These are phyloP conservation scores for Dendrostoma leiphaemia DNA, from an alignment of 2,329 filamentous ascomycete species.

Conservation along the genomic window DNA sequence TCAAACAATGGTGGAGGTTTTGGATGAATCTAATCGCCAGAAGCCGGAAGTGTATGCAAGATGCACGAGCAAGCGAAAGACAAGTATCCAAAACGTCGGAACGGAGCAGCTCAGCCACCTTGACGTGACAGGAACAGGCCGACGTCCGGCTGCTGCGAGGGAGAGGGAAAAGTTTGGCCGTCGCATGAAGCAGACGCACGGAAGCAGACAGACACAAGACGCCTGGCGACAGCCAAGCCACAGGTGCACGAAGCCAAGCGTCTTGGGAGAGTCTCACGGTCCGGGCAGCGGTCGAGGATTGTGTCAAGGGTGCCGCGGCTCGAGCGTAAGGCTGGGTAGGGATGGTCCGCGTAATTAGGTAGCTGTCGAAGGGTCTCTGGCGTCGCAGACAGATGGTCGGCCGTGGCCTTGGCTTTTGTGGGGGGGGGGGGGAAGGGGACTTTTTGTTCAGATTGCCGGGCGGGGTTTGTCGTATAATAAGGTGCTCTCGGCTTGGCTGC, in stretches of 20 bases:
- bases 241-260: slow-evolving; percentile 13
- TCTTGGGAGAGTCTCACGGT: slow-evolving; percentile 13
- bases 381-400: not conserved
- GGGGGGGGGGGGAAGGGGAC: no score
- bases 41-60: not conserved
- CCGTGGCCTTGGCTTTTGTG: no score
- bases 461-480: no score
- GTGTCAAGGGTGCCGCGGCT: slow-evolving; percentile 2
- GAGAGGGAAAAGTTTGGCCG: not conserved
- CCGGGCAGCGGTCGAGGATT: not conserved
- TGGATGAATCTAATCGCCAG: not conserved
- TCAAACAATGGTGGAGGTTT: not conserved
- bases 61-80: not conserved
- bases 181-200: slow-evolving; percentile 11
- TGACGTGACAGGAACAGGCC: not conserved
- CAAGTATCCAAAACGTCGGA: not conserved
- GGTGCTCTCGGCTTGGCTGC: no score
- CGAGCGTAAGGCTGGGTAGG: not conserved
- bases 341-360: no score
- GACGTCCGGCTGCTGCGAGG: not conserved
- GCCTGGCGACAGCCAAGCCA: slow-evolving; percentile 15
- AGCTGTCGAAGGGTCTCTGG: no score
- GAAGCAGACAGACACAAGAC: slow-evolving; percentile 4
- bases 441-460: no score
- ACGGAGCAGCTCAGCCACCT: not conserved